phyloP scores from a whole-genome alignment of 2,329 filamentous ascomycete genomes.

The Grosmannia serpens region DNA sequence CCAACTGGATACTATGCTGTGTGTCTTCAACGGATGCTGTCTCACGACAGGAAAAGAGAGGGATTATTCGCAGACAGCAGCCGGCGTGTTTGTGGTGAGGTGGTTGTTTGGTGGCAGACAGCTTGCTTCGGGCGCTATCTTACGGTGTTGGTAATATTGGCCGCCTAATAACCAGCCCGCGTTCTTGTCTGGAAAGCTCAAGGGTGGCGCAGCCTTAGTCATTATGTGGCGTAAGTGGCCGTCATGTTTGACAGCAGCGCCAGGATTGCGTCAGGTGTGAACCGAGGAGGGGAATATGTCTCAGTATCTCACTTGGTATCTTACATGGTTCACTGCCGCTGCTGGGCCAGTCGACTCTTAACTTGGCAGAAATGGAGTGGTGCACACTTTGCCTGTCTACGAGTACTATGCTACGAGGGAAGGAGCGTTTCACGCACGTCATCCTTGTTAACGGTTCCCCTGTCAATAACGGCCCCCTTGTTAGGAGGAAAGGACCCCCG shows the following conservation, averaged over 20 bases:
- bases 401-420: neutral
- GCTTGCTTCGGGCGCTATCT: neutral
- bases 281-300: neutral
- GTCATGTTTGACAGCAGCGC: neutral
- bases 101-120: neutral
- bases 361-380: neutral
- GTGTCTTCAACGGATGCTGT: neutral
- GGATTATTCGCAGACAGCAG: neutral
- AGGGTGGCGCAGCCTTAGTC: neutral
- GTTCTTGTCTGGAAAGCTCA: neutral
- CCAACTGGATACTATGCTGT: neutral
- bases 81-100: neutral
- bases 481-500: neutral
- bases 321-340: no score
- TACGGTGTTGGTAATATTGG: neutral
- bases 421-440: neutral
- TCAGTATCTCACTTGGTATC: neutral
- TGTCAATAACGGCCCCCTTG: no score
- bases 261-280: neutral
- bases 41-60: neutral
- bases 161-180: neutral
- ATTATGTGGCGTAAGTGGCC: neutral
- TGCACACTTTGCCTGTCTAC: neutral
- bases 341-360: neutral
- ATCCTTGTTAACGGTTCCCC: no score